Evolutionary conservation across 352 stramenopile species (phyloP).

Genomic region (Globisporangium mamillatum): DNA sequence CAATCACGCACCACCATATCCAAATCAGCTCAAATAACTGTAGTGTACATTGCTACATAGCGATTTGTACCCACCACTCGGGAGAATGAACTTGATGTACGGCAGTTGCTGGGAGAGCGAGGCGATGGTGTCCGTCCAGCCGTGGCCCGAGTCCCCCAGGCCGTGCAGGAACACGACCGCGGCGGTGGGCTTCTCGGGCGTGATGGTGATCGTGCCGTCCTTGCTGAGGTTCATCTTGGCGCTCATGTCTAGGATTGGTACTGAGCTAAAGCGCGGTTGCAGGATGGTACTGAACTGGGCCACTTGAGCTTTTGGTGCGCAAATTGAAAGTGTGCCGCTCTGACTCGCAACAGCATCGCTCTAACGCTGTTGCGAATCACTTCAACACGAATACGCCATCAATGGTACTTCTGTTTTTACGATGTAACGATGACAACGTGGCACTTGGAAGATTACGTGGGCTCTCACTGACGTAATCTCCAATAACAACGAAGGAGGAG

Average conservation of each 20-base stretch:
- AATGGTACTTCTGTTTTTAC: neutral
- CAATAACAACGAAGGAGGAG: neutral
- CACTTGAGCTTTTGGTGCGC: neutral
- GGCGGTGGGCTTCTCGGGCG: slow-evolving; percentile 31
- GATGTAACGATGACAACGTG: neutral
- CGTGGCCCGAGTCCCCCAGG: neutral
- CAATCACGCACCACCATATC: neutral
- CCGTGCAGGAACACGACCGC: slow-evolving; percentile 10
- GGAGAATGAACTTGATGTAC: neutral
- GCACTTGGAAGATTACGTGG: neutral
- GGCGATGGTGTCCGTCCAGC: neutral
- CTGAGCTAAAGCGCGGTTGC: neutral
- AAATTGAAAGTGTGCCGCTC: neutral
- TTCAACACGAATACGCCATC: neutral
- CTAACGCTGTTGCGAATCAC: neutral
- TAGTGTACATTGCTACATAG: neutral
- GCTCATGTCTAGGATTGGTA: neutral
- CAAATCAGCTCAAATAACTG: too few relatives aligned
- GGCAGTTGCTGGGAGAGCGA: neutral
- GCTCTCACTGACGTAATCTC: neutral
- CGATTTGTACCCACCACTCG: neutral
- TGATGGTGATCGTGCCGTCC: slow-evolving; percentile 28
- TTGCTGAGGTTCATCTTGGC: slow-evolving; percentile 19
- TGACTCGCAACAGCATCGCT: too few relatives aligned
- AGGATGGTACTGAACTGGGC: neutral